A percentile compares a stretch with the other conserved stretches of the same genome.
phyloP scores from a whole-genome alignment of 805 yeast species.

The Candida oleophila region DNA sequence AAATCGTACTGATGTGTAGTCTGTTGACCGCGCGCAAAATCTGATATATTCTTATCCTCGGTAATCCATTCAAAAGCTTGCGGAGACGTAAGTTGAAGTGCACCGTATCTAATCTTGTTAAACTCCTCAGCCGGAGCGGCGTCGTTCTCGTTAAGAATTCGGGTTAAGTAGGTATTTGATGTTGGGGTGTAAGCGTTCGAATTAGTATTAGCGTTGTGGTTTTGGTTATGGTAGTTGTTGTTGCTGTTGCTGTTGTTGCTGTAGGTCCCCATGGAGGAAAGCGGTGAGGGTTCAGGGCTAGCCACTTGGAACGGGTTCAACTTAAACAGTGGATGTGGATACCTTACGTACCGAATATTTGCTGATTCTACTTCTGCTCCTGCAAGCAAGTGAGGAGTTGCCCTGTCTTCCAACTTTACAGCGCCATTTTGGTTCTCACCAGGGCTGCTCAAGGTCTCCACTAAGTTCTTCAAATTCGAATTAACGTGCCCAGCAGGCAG shows the following conservation, averaged over 20 bases:
- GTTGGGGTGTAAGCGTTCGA: background rate
- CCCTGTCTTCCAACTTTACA: slow-evolving; percentile 34
- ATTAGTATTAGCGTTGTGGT: background rate
- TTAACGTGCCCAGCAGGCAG: slow-evolving; percentile 35
- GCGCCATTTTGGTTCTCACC: slow-evolving; percentile 17
- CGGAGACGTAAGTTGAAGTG: slow-evolving; percentile 1
- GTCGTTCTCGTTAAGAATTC: background rate
- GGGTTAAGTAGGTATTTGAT: slow-evolving; percentile 3
- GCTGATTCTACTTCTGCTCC: background rate
- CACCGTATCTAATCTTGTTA: background rate
- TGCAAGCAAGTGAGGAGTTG: slow-evolving; percentile 40
- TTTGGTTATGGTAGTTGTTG: background rate
- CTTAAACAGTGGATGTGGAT: background rate
- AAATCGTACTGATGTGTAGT: slow-evolving; percentile 19
- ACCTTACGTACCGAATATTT: background rate
- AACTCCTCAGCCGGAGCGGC: background rate
- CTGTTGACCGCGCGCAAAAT: slow-evolving; percentile 2
- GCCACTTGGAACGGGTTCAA: slow-evolving; percentile 2
- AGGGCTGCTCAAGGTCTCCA: slow-evolving; percentile 19
- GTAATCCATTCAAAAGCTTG: slow-evolving; percentile 33
- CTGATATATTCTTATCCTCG: slow-evolving; percentile 13
- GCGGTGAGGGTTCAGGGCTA: slow-evolving; percentile 2
- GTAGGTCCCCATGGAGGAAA: background rate
- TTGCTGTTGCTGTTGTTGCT: background rate
- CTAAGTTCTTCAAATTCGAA: slow-evolving; percentile 37